Percentiles rank a stretch among this genome's conserved stretches.
Evolutionary conservation across 768 basidiomycete genomes (phyloP).

Genomic region (Plicaturopsis crispa): DNA sequence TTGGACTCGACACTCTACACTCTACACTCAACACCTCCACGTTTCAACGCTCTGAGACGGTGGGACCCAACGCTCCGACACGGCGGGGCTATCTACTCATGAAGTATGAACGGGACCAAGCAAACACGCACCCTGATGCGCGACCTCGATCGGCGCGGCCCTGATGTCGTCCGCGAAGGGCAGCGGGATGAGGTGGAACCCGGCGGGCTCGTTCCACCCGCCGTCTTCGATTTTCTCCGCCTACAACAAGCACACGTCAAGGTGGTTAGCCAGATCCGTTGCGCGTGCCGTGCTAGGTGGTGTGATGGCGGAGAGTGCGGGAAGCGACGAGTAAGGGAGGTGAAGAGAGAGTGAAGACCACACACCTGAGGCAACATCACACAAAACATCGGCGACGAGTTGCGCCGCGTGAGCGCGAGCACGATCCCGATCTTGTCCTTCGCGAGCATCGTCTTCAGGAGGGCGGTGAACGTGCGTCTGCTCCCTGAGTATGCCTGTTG

Average conservation of each 20-base stretch:
- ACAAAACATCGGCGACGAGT: conserved; percentile 72
- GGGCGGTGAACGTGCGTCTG: conserved; percentile 84
- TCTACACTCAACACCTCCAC: no score
- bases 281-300: no score
- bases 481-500: conserved; percentile 63
- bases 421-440: conserved; percentile 82
- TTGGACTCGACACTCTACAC: no score
- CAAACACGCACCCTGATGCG: conserved; percentile 43
- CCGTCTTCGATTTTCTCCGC: conserved; percentile 62
- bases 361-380: conserved; percentile 83
- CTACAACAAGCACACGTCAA: conserved; percentile 96
- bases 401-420: conserved; percentile 59
- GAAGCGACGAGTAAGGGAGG: no score
- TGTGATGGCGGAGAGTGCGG: no score
- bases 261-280: no score
- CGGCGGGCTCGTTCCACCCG: conserved; percentile 80
- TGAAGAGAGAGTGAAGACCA: not conserved
- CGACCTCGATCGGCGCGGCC: conserved; percentile 60
- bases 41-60: no score
- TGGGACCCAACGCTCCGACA: no score
- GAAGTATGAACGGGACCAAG: not conserved
- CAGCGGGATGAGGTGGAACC: conserved; percentile 88
- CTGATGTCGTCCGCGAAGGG: conserved; percentile 96
- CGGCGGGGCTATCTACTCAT: no score
- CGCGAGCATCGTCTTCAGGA: conserved; percentile 75